Evolutionary conservation across 2,329 filamentous ascomycete species (phyloP), one percentile per base, ranked within the genome.

Genomic region (Rutstroemia sp.): DNA sequence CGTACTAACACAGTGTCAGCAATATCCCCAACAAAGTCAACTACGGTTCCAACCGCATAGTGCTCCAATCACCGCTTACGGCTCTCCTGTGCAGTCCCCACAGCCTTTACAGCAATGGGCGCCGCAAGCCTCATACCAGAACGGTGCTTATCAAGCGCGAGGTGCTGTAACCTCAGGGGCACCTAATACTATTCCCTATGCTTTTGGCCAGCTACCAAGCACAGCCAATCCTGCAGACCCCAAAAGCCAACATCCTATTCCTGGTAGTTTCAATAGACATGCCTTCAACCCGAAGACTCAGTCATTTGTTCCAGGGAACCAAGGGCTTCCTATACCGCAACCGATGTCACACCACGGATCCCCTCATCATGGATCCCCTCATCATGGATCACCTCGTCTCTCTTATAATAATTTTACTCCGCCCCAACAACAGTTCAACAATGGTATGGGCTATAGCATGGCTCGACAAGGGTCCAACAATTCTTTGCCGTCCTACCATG

Each of bases 241-340:
- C 8, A 85, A 88, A 70, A 82, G 81, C 57, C 87, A 91, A 67
- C 89, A 96, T 69, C 88, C 89, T 5, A 84, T 95, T 56, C 89
- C 90, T 14, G 89, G 89, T 38, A 94, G 87, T 72, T 95, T 83
- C 68, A 89, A 88, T 67, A 81, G 91, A 57, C 89, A 90, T 65
- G 83, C 87, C 12, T 96, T 97, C 75, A 96, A 96, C 68, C 92
- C 92, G 0, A 92, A 95, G 73, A 96, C 89, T 16, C 89, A 95
- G 67, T 88, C 92, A 0, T 96, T 97, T 71, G 82, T 96, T 23
- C 92, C 92, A 1, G 78, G 77, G 51, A 76, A 81, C 59, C 76
- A 71, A 60, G 73, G 75, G 69, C 71, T 74, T 30, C 73, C 77
- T 3, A 74, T 77, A 61, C 77, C 76, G 42, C 73, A 70, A 48